Base-by-base conservation (phyloP, 2,329 filamentous ascomycete species). In the Acrocalymma vagum region DNA sequence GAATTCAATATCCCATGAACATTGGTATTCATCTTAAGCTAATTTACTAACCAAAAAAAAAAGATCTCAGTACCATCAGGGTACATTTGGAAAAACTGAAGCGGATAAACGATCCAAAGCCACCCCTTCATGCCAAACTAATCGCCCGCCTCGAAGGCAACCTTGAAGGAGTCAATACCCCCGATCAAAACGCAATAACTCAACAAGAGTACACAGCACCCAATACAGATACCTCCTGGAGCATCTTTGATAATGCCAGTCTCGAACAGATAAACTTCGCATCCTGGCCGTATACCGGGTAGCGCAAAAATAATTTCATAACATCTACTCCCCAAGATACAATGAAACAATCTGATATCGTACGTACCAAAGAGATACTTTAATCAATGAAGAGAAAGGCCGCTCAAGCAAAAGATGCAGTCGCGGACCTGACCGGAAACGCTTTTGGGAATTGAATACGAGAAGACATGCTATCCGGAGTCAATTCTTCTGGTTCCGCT, bases 231-330 rank as follows among this genome's bases (percentile, higher is more conserved):
- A 18, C 5, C 22, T 26, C 32, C 7, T 35, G 32, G 32, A 17
- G 20, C 13, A 35, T 35, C 18, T 35, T 35, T 18, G 32, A 35
- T 17, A 18, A 38, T 17, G 18, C 36, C 11, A 30, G 36, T 26
- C 28, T 38, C 4, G 36, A 31, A 38, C 29, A 38, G 14, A 38
- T 38, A 6, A 25, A 31, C 13, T 35, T 35, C n/a, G 32, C 22
- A 18, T 35, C 32, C 21, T 35, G 32, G 32, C 22, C 32, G 5
- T 35, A 35, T n/a, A 11, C 32, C 21, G 21, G 16, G 17, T 17
- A 25, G 6, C 17, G 25, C 6, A 14, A 9, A 23, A n/a, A n/a
- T n/a, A n/a, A n/a, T n/a, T n/a, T n/a, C n/a, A n/a, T n/a, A n/a
- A n/a, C n/a, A n/a, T n/a, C n/a, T n/a, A n/a, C n/a, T n/a, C n/a